Base-by-base conservation (phyloP, 2,329 filamentous ascomycete species). In the Amesomyces nigricolor region DNA sequence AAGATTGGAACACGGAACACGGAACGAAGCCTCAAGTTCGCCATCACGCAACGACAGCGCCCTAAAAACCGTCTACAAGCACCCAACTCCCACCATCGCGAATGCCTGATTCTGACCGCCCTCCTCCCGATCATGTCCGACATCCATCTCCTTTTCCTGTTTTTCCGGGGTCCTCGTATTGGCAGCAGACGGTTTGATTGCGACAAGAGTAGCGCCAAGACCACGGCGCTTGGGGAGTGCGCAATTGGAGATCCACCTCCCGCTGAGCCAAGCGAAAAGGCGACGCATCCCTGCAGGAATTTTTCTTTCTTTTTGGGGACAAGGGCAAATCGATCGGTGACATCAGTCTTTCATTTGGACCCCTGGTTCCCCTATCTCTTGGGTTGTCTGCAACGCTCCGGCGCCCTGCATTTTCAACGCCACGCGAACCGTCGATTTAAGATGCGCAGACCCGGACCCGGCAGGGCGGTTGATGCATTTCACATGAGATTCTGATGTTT, bases 181-280 rank as follows among this genome's bases (percentile, higher is more conserved):
- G 51, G 51, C 47, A 51, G 42, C 30, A 43, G 32, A 5, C 40
- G 30, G 43, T 58, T 60, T 60, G 53, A 58, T 60, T 58, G 39
- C 55, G 35, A 42, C 46, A 43, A 43, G 40, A 49, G 43, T 32
- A 35, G n/a, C 26, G 58, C 55, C 58, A 60, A 60, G 58, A 22
- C 43, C 45, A 32, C 14, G 17, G n/a, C 29, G 45, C 17, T 54
- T 51, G 47, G 49, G 7, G 30, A 11, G 32, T 51, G 9, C 51
- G 32, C 51, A 47, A n/a, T 56, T 45, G 14, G 17, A 17, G 48
- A 44, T 13, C 50, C 54, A 49, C 39, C 40, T 16, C 22, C 29
- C 14, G 37, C 10, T 11, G 16, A 37, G 29, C 40, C 55, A 40
- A 39, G 47, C 32, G 46, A 32, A 26, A 26, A 26, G 22, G 22